Percentiles rank a stretch among this genome's conserved stretches.
These are phyloP conservation scores for Tetratostichococcus sp. DNA, from an alignment of 139 green algal genomes.

Conservation along the genomic window DNA sequence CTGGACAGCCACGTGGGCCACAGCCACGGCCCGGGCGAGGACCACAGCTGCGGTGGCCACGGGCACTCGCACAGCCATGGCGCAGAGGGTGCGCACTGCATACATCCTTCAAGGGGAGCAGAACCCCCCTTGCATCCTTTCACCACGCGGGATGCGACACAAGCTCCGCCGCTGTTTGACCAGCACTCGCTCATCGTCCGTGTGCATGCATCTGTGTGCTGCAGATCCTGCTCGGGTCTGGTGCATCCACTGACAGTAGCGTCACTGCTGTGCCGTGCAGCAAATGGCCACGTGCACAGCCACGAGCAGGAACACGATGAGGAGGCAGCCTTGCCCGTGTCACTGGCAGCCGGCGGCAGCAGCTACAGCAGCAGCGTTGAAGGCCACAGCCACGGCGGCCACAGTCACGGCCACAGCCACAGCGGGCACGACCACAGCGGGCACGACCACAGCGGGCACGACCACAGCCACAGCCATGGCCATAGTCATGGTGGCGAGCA, in stretches of 20 bases:
- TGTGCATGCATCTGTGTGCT: no score
- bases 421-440: slow-evolving; percentile 15
- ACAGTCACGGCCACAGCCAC: slow-evolving; percentile 8
- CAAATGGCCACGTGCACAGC: slow-evolving; percentile 30
- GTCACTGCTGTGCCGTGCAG: slow-evolving; percentile 2
- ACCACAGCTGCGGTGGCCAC: slow-evolving; percentile 26
- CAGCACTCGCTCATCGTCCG: no score
- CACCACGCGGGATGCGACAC: no score
- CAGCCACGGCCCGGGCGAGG: slow-evolving; percentile 26
- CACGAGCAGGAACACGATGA: neutral
- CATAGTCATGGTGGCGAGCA: slow-evolving; percentile 9
- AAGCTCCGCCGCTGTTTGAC: no score
- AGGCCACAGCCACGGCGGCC: neutral
- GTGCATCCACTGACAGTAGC: no score
- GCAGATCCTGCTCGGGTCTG: no score
- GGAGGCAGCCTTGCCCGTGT: neutral
- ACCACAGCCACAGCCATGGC: slow-evolving; percentile 16
- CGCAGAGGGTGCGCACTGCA: neutral
- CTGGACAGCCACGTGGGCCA: slow-evolving; percentile 47
- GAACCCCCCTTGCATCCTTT: no score
- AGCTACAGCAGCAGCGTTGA: slow-evolving; percentile 4
- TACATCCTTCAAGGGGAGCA: no score
- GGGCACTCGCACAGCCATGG: slow-evolving; percentile 10
- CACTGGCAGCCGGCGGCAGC: neutral
- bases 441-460: slow-evolving; percentile 1